These are phyloP conservation scores for Coemansia reversa DNA, from an alignment of 192 early-diverging fungal genomes.

Conservation along the genomic window DNA sequence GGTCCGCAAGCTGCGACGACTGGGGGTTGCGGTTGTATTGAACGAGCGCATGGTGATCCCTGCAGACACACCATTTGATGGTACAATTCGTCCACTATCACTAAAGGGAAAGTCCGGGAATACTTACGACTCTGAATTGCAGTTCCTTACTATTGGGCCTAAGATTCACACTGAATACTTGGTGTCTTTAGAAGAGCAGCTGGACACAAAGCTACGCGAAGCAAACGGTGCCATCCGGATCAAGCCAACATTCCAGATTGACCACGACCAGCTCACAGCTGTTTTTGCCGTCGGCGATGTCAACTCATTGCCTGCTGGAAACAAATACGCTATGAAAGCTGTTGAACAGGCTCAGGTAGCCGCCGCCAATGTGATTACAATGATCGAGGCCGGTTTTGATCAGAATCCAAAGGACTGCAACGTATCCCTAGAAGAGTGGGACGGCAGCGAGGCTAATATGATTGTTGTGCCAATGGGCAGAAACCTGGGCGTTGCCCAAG, in stretches of 20 bases:
- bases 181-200: slow-evolving; percentile 30
- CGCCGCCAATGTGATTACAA: slow-evolving; percentile 24
- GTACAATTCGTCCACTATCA: slow-evolving; percentile 29
- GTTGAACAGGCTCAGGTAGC: slow-evolving; percentile 22
- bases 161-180: slow-evolving; percentile 52
- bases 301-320: slow-evolving; percentile 32
- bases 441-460: slow-evolving; percentile 20
- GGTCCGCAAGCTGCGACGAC: slow-evolving; percentile 34
- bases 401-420: not conserved
- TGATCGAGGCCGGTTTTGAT: slow-evolving; percentile 25
- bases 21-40: slow-evolving; percentile 56
- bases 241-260: slow-evolving; percentile 53
- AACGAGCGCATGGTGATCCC: slow-evolving; percentile 55
- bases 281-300: slow-evolving; percentile 61
- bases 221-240: slow-evolving; percentile 47
- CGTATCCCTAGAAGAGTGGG: slow-evolving; percentile 19
- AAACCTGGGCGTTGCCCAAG: slow-evolving; percentile 40
- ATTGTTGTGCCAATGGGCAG: slow-evolving; percentile 44
- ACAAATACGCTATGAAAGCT: slow-evolving; percentile 34
- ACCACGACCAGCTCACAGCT: slow-evolving; percentile 16
- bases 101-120: slow-evolving; percentile 52
- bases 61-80: slow-evolving; percentile 28
- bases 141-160: slow-evolving; percentile 54
- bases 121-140: slow-evolving; percentile 58
- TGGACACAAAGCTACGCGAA: slow-evolving; percentile 31